These are phyloP conservation scores for Alternaria sp. DNA, from an alignment of 2,329 filamentous ascomycete species.

Conservation along the genomic window DNA sequence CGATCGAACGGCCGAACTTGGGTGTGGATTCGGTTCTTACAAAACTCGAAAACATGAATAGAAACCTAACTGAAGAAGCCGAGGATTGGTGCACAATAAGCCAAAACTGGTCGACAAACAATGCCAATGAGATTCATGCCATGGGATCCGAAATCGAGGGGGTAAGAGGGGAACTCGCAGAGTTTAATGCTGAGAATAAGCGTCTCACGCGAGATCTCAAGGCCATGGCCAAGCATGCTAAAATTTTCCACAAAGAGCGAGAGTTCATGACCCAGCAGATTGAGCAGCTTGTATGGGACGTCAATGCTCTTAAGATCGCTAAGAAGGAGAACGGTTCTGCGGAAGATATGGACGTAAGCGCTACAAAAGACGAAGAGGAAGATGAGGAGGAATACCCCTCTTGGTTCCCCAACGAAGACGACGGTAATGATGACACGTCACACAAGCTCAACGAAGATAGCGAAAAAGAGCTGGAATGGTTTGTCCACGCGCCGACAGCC, in stretches of 20 bases:
- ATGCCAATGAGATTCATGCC: constrained; percentile 3
- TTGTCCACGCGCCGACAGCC: not conserved
- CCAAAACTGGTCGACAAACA: not conserved
- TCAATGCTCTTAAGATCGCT: not conserved
- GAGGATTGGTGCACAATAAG: not conserved
- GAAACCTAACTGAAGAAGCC: not conserved
- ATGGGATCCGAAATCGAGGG: not conserved
- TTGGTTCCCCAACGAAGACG: not conserved
- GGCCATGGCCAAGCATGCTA: not conserved
- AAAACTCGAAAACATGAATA: not conserved
- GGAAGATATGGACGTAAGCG: not conserved
- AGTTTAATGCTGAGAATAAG: not conserved
- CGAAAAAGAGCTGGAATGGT: not conserved
- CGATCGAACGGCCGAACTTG: not conserved
- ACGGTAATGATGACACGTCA: not conserved
- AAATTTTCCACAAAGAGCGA: not conserved
- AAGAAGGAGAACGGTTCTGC: not conserved
- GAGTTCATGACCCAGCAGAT: not conserved
- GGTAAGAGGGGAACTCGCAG: not conserved
- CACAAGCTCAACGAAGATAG: not conserved
- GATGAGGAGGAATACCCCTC: not conserved
- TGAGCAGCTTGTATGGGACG: not conserved
- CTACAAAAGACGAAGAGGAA: not conserved
- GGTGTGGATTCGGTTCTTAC: not conserved
- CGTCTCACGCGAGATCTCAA: not conserved